Evolutionary conservation across 169 alveolate genomes (phyloP).

Genomic region (Blepharisma undulans): DNA sequence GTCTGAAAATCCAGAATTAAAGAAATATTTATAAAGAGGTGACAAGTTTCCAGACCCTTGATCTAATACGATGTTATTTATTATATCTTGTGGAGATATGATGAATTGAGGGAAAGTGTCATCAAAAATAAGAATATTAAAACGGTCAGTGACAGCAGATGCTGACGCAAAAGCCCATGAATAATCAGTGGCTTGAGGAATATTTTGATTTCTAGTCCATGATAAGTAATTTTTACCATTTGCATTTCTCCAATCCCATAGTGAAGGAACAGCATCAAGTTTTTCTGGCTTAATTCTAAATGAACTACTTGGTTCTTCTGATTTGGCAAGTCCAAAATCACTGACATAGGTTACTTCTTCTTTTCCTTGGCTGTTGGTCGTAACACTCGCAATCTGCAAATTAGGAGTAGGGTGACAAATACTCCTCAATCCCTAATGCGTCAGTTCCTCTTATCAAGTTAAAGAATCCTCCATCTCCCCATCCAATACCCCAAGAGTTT

Average conservation of each 20-base stretch:
- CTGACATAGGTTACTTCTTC: not conserved
- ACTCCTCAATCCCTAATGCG: not conserved
- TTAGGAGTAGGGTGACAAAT: slow-evolving; percentile 34
- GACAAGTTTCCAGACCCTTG: not conserved
- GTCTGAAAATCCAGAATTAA: slow-evolving; percentile 71
- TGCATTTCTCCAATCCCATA: not conserved
- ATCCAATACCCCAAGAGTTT: slow-evolving; percentile 89
- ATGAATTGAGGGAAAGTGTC: slow-evolving; percentile 71
- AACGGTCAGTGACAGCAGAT: slow-evolving; percentile 65
- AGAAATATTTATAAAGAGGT: slow-evolving; percentile 73
- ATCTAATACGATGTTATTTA: slow-evolving; percentile 42
- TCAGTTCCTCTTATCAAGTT: slow-evolving; percentile 73
- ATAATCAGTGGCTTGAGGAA: slow-evolving; percentile 74
- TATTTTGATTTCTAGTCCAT: slow-evolving; percentile 59
- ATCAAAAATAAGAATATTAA: slow-evolving; percentile 59
- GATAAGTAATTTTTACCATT: slow-evolving; percentile 56
- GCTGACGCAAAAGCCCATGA: slow-evolving; percentile 81
- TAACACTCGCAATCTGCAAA: slow-evolving; percentile 8
- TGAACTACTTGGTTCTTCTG: not conserved
- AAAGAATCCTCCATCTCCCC: slow-evolving; percentile 88
- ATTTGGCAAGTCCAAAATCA: slow-evolving; percentile 26
- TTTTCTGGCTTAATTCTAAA: not conserved
- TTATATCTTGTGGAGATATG: slow-evolving; percentile 62
- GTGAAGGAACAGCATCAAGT: not conserved
- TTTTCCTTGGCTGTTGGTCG: not conserved